Evolutionary conservation across 2,329 filamentous ascomycete genomes (phyloP), one percentile per base, ranked within the genome.

Genomic region (Pseudogymnoascus sp.): DNA sequence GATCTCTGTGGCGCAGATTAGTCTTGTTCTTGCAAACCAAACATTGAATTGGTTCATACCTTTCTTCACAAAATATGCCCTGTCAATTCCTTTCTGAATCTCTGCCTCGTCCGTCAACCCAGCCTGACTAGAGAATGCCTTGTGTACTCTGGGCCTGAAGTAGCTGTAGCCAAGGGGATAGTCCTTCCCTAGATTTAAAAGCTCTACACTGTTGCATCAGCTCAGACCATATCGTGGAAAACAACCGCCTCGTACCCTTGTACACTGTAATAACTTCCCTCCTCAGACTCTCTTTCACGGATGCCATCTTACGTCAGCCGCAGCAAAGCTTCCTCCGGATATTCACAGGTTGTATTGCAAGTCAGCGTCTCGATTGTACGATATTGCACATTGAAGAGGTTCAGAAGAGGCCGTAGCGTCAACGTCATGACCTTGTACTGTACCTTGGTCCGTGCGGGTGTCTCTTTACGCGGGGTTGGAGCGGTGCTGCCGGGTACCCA

Each of bases 31-130:
- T 13, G 5, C 56, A 48, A 57, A 58, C 7, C 2, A 34, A 59
- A 60, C 10, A 30, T 28, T 30, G 3, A 52, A 52, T 52, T 15
- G 26, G 45, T 19, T 52, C 70, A 60, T 69, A 90, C 90, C 90
- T 79, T 95, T 96, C 74, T 90, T 95, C 3, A 97, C 90, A 73
- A 88, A 96, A 65, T 95, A 83, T 0, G 91, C 92, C 62, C 86
- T 79, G 38, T 82, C 79, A 60, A 99, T 90, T 0, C 84, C 89
- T 62, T 85, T 79, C 39, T 79, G 80, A 57, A 99, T 96, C 67
- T 89, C 80, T 6, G 81, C 82, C 63, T 92, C 86, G 65, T 94
- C 84, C 2, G 76, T 79, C 61, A 96, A 70, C 38, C 79, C 73
- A 1, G 85, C 82, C 66, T 95, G 90, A 52, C 84, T 83, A 65